phyloP scores from a whole-genome alignment of 805 yeast genomes.

The Hanseniaspora pseudoguilliermondii region DNA sequence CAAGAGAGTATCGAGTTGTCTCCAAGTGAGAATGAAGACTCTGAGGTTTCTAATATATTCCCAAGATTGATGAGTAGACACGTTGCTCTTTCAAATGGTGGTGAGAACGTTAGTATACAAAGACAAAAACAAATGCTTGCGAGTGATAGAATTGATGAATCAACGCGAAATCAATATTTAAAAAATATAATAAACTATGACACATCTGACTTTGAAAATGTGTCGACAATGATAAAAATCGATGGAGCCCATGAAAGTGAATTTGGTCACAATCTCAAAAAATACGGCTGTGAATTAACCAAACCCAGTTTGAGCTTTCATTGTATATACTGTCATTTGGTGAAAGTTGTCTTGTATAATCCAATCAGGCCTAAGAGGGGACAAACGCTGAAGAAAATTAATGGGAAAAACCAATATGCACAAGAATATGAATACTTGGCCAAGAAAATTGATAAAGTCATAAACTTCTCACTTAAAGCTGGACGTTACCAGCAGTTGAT shows the following conservation, averaged over 20 bases:
- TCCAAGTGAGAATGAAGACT: neutral
- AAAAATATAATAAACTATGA: constrained; percentile 4
- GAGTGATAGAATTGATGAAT: neutral
- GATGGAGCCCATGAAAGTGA: neutral
- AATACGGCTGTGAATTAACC: neutral
- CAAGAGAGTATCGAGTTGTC: neutral
- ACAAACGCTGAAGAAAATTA: neutral
- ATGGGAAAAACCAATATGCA: constrained; percentile 2
- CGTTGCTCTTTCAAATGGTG: neutral
- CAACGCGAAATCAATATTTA: neutral
- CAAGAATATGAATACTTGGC: constrained; percentile 3
- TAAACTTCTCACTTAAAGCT: neutral
- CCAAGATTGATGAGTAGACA: neutral
- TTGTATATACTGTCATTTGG: constrained; percentile 8
- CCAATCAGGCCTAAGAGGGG: neutral
- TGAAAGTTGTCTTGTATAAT: constrained; percentile 5
- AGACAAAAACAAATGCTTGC: constrained; percentile 3
- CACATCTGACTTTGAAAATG: neutral
- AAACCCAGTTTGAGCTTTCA: neutral
- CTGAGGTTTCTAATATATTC: neutral
- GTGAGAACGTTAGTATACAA: neutral
- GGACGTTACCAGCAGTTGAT: neutral
- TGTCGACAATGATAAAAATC: neutral
- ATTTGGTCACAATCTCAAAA: neutral
- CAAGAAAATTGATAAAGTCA: neutral